phyloP scores from a whole-genome alignment of 2,329 filamentous ascomycete species.

The Xylariaceae sp. region DNA sequence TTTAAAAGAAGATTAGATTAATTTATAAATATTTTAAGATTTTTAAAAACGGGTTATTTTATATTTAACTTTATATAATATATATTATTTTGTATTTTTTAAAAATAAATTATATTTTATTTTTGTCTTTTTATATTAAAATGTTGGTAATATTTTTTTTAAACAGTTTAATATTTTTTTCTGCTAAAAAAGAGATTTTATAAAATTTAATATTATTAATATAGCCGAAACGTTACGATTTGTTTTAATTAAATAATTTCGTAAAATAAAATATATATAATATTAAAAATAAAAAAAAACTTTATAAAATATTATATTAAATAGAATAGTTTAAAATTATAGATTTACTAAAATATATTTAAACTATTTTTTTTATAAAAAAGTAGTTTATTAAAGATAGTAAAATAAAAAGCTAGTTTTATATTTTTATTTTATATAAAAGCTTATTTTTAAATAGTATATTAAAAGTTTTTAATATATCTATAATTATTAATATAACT shows the following conservation, averaged over 20 bases:
- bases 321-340: no score
- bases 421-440: background rate
- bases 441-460: background rate
- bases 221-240: background rate
- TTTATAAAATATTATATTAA: background rate
- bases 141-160: background rate
- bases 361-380: background rate
- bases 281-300: background rate
- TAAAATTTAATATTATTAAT: background rate
- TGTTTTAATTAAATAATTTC: background rate
- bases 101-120: background rate
- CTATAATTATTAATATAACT: background rate
- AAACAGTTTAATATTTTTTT: background rate
- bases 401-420: background rate
- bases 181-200: background rate
- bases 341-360: background rate
- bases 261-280: background rate
- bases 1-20: no score
- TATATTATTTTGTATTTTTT: slow-evolving; percentile 1
- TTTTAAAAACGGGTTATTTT: background rate
- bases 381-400: background rate
- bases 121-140: background rate
- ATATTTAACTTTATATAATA: background rate
- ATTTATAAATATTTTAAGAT: no score
- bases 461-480: slow-evolving; percentile 1